Evolutionary conservation across 768 basidiomycete genomes (phyloP), one percentile per base, ranked within the genome.

Genomic region (Chlorophyllum brunneum): DNA sequence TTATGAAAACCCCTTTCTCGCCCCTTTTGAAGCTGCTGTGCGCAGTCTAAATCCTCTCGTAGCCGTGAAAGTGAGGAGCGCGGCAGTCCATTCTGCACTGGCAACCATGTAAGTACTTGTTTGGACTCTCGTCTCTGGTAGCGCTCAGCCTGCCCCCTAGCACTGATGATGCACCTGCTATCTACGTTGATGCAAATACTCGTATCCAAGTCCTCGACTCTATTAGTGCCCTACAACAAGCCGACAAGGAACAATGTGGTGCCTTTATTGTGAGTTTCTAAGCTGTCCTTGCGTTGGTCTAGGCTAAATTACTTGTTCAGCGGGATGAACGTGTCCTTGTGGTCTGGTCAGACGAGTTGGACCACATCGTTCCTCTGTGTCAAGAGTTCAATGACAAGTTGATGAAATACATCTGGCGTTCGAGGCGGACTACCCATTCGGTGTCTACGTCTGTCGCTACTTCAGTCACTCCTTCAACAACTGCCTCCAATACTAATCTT

Each of bases 241-340:
- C 91, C 5, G 88, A 94, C 63, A 94, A 93, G 71, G 92, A 94
- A 63, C 92, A 94, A 61, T 92, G 87, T 44, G 92, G 85, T 16
- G 92, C 92, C 10, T 95, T 95, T 64, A 77, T 92, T 48, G 88
- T 86, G 65, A 61, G 79, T 75, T 40, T 42, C 51, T 46, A 29
- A 11, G 46, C 27, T 51, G 24, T 29, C n/a, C 27, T 6, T 18
- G 39, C 13, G 37, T 23, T 43, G 20, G 41, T 13, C 23, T 10
- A 45, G 37, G 31, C 33, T 54, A 48, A 58, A 55, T 55, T 2
- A n/a, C 54, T 55, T 52, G 26, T 42, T 18, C 60, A 90, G 89
- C 83, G 92, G 23, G 85, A 92, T 64, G 91, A 94, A 61, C 80
- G 82, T 20, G 87, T 91, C 37, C 73, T 95, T 23, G 76, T 93